A percentile compares a stretch with the other conserved stretches of the same genome.
These are phyloP conservation scores for Ogataea minuta DNA, from an alignment of 805 yeast genomes.

Conservation along the genomic window DNA sequence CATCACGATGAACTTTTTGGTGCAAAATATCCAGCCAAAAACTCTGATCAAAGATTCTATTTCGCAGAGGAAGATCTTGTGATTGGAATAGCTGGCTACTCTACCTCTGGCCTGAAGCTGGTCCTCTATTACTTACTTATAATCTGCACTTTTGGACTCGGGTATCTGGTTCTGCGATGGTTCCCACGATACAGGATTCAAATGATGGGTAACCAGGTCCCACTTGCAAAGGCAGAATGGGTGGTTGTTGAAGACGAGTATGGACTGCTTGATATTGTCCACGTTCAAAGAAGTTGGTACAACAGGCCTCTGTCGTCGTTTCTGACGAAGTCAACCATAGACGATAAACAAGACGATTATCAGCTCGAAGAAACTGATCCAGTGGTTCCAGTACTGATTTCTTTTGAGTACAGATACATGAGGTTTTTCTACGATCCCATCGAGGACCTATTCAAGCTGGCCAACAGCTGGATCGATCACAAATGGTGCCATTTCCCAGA, in stretches of 20 bases:
- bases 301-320: conserved; percentile 72
- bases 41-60: conserved; percentile 75
- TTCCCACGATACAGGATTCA: conserved; percentile 70
- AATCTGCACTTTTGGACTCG: conserved; percentile 62
- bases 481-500: conserved; percentile 65
- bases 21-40: conserved; percentile 37
- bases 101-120: conserved; percentile 46
- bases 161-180: conserved; percentile 80
- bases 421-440: conserved; percentile 80
- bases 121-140: conserved; percentile 54
- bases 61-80: conserved; percentile 95
- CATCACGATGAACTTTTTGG: conserved; percentile 46
- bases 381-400: conserved; percentile 63
- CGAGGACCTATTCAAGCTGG: conserved; percentile 81
- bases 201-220: conserved; percentile 60
- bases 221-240: conserved; percentile 87
- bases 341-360: conserved; percentile 23
- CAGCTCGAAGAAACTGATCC: conserved; percentile 50
- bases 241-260: conserved; percentile 90
- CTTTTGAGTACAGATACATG: conserved; percentile 80
- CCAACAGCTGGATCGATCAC: conserved; percentile 82
- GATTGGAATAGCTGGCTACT: conserved; percentile 90
- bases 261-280: conserved; percentile 72
- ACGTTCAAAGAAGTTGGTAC: conserved; percentile 58
- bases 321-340: conserved; percentile 36